Evolutionary conservation across 2,329 filamentous ascomycete genomes (phyloP), one percentile per base, ranked within the genome.

Genomic region (Ceratocystis albifundus): DNA sequence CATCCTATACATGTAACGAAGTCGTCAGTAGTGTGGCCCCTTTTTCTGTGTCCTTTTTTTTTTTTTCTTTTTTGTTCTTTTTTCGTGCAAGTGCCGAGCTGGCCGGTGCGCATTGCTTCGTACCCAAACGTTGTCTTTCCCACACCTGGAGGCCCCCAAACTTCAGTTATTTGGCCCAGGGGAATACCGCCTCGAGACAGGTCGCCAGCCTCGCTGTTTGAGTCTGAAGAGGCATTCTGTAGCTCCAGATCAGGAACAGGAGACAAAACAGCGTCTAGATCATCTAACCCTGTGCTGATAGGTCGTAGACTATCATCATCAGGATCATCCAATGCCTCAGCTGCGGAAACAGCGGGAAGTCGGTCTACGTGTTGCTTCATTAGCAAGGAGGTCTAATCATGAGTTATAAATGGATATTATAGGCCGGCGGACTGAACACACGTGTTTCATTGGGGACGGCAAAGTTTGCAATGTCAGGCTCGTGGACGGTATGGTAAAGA

Each of bases 41-140:
- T 36, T 36, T 36, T 36, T 36, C 32, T 36, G 7, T 36, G 2
- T 36, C 32, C 3, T 36, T 36, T 10, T 36, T 6, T 36, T 2
- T 36, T 10, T 36, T 36, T 8, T n/a, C n/a, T 36, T 10, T 36
- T 6, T 36, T 2, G 8, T 10, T 36, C 10, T 8, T 55, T 28
- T 15, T 10, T 3, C 22, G 20, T 17, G 22, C 25, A 28, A n/a
- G 17, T 12, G 17, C 22, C 8, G 28, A 7, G 28, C 28, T 57
- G 50, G 36, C 25, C 20, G n/a, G 61, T 28, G 12, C 8, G 44
- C 28, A 44, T 28, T 46, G 59, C 8, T 30, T 57, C 50, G 55
- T 79, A 93, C 88, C 87, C 88, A 71, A 96, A 78, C 12, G 87
- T 81, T 3, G 90, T 96, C 79, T 96, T 96, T 36, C 92, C 93